phyloP scores from a whole-genome alignment of 2,329 filamentous ascomycete species.

The Fusarium camptoceras region DNA sequence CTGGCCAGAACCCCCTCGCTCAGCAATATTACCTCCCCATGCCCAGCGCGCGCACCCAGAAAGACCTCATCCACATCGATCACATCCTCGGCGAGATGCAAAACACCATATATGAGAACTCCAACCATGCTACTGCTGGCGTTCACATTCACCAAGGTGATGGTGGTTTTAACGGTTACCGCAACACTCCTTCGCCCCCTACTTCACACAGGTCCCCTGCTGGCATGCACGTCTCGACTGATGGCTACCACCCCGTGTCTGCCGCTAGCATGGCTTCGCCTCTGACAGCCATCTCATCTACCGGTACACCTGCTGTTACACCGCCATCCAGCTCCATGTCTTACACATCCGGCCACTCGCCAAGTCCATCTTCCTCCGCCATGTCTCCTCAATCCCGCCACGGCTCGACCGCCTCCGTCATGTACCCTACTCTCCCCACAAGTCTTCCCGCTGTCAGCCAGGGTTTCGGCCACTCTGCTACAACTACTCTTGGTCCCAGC shows the following conservation, averaged over 20 bases:
- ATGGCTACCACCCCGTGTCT: slow-evolving; percentile 58
- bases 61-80: slow-evolving; percentile 92
- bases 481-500: slow-evolving; percentile 76
- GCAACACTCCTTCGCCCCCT: slow-evolving; percentile 67
- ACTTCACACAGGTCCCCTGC: slow-evolving; percentile 54
- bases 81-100: slow-evolving; percentile 96
- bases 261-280: slow-evolving; percentile 72
- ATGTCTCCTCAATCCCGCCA: slow-evolving; percentile 76
- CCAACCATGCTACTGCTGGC: slow-evolving; percentile 82
- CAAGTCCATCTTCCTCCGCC: slow-evolving; percentile 75
- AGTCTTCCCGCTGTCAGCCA: slow-evolving; percentile 72
- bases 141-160: slow-evolving; percentile 81
- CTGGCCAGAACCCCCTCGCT: slow-evolving; percentile 66
- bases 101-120: slow-evolving; percentile 93
- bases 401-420: slow-evolving; percentile 68
- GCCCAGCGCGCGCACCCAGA: slow-evolving; percentile 90
- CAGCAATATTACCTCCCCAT: slow-evolving; percentile 91
- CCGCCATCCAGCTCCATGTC: slow-evolving; percentile 81
- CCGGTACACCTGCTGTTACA: slow-evolving; percentile 80
- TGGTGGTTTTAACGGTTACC: slow-evolving; percentile 69
- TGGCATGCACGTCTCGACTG: slow-evolving; percentile 51
- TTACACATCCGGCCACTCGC: slow-evolving; percentile 82
- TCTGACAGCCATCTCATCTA: slow-evolving; percentile 67
- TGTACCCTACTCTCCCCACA: slow-evolving; percentile 77
- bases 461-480: slow-evolving; percentile 76